Evolutionary conservation across 2,329 filamentous ascomycete species (phyloP), one percentile per base, ranked within the genome.

Genomic region (Aspergillus candidus): DNA sequence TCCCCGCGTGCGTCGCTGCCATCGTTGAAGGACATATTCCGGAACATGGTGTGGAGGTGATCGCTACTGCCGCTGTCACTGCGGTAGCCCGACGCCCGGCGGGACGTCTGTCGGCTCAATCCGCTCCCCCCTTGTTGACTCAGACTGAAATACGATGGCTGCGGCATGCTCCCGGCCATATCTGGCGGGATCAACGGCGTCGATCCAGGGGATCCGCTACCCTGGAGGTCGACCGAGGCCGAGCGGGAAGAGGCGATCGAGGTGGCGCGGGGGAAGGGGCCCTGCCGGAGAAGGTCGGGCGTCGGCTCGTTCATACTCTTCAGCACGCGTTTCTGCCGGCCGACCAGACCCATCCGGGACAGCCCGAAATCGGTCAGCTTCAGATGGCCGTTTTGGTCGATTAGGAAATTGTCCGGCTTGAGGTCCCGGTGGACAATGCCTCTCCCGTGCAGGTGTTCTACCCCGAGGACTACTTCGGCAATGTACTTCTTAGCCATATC

Each of bases 401-500:
- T 98, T 41, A 98, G 77, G 29, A 98, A 77, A 61, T 98, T 98
- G 64, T 98, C 93, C 1, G 93, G 93, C 68, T 98, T 98, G 48
- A 98, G 70, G 61, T 98, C 93, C 58, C 93, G 86, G 68, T 98
- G 94, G 35, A 98, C 91, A 62, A 98, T 96, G 47, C 91, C 88
- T 47, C 91, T 82, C 61, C 84, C 88, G 69, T 98, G 93, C 37
- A 98, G 75, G 72, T 98, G 90, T 63, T 98, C 89, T 32, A 98
- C 88, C 13, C 94, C 93, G n/a, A 97, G 76, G 40, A 98, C 84
- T 35, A 98, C 91, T 69, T 98, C 93, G 3, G 88, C 93, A 32
- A 97, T 77, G 62, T 98, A 98, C 63, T 95, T 97, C 72, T 94
- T 94, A 3, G 88, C 89, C 94, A 94, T 98, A 55, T 97, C 91